Conservation (phyloP, 2,329 filamentous ascomycete species). For the Colletotrichum abscissum region DNA sequence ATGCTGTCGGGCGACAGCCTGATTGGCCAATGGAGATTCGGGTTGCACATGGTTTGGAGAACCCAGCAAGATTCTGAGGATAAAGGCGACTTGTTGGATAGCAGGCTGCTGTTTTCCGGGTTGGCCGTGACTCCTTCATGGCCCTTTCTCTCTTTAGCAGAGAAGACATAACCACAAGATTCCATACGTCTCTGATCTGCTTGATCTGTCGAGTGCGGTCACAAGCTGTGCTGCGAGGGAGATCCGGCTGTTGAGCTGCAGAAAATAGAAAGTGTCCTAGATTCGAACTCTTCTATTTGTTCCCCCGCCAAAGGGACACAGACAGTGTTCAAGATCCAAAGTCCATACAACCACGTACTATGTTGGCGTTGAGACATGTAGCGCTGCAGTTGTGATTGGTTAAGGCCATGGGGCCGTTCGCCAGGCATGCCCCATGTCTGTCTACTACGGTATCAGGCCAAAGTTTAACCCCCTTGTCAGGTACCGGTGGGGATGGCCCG, state of each 20-base stretch:
- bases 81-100: not conserved
- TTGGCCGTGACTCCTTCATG: too few species aligned
- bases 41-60: not conserved
- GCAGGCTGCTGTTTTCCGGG: not conserved
- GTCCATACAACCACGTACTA: not conserved
- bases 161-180: not conserved
- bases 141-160: not conserved
- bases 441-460: too few species aligned
- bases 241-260: conserved; percentile 8
- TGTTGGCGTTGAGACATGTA: not conserved
- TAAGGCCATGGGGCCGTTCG: not conserved
- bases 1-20: not conserved
- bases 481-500: too few species aligned
- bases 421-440: conserved; percentile 3
- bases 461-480: too few species aligned
- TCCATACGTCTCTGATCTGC: not conserved
- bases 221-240: too few species aligned
- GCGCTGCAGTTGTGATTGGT: conserved; percentile 21
- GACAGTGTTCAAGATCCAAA: not conserved
- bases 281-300: not conserved
- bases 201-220: not conserved
- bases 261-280: not conserved
- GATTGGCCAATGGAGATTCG: conserved; percentile 17
- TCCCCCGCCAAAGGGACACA: not conserved
- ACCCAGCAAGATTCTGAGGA: not conserved